Evolutionary conservation across 495 filamentous ascomycete genomes (phyloP).

Genomic region (Penicillium argentinense): DNA sequence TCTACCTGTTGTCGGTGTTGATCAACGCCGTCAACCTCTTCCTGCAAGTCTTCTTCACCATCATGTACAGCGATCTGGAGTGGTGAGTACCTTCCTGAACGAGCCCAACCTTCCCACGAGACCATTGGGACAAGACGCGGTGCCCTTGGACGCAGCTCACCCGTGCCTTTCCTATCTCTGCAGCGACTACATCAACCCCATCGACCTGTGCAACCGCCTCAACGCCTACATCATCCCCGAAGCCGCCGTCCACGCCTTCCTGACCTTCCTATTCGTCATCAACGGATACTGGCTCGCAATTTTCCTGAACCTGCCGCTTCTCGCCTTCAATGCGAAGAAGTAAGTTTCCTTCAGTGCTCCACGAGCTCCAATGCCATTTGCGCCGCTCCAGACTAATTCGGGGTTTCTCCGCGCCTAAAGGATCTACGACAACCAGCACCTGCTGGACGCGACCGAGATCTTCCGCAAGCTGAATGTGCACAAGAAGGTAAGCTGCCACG

Average conservation of each 20-base stretch:
- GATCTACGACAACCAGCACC: slow-evolving; percentile 94
- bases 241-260: slow-evolving; percentile 92
- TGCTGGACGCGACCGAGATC: slow-evolving; percentile 97
- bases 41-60: slow-evolving; percentile 99
- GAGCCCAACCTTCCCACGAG: too few relatives aligned
- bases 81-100: slow-evolving; percentile 61
- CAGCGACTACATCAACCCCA: slow-evolving; percentile 99
- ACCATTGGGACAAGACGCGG: too few relatives aligned
- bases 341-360: slow-evolving; percentile 43
- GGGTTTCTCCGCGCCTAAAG: slow-evolving; percentile 41
- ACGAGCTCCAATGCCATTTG: too few relatives aligned
- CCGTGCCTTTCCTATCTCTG: slow-evolving; percentile 12
- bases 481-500: slow-evolving; percentile 74
- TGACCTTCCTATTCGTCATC: slow-evolving; percentile 93
- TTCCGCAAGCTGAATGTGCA: slow-evolving; percentile 99
- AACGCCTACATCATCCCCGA: slow-evolving; percentile 99
- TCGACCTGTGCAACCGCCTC: slow-evolving; percentile 99
- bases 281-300: slow-evolving; percentile 98
- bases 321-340: slow-evolving; percentile 97
- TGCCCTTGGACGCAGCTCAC: slow-evolving; percentile 22
- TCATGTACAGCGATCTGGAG: slow-evolving; percentile 99
- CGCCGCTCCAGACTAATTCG: slow-evolving; percentile 14
- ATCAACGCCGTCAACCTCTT: slow-evolving; percentile 99
- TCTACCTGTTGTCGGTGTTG: slow-evolving; percentile 96
- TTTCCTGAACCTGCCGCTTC: slow-evolving; percentile 85